Percentiles rank a stretch among this genome's conserved stretches.
Evolutionary conservation across 2,329 filamentous ascomycete species (phyloP).

Genomic region (Gaeumannomyces tritici): DNA sequence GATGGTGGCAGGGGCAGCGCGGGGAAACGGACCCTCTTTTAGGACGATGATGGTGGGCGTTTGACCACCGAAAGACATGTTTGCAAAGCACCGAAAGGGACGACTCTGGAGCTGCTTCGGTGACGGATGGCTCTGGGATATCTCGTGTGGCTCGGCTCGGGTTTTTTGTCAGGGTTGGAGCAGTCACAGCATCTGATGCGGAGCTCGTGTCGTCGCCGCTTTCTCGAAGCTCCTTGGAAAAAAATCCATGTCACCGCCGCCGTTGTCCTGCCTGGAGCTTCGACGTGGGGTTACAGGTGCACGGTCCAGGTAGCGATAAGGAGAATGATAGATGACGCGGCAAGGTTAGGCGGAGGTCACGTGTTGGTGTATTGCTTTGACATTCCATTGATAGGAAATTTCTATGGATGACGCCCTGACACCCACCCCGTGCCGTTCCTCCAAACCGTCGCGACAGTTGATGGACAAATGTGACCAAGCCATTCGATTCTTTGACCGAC

Average conservation of each 20-base stretch:
- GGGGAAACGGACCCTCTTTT: constrained; percentile 68
- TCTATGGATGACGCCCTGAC: no score
- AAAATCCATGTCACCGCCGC: background rate
- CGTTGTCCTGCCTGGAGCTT: background rate
- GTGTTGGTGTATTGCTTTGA: background rate
- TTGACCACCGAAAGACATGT: constrained; percentile 94
- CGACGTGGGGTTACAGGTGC: background rate
- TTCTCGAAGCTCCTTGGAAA: background rate
- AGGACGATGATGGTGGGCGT: constrained; percentile 97
- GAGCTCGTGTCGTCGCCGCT: background rate
- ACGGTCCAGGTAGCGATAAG: background rate
- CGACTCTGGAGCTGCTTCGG: background rate
- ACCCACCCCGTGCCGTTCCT: no score
- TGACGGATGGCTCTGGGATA: no score
- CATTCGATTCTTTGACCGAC: no score
- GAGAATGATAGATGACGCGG: background rate
- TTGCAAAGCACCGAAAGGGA: constrained; percentile 11
- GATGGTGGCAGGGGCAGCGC: constrained; percentile 15
- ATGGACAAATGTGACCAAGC: no score
- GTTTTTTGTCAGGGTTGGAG: background rate
- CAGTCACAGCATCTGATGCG: background rate
- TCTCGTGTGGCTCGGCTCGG: background rate
- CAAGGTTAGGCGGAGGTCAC: background rate
- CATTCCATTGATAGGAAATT: no score
- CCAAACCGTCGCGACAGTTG: no score